Evolutionary conservation across 169 alveolate genomes (phyloP).

Genomic region (Blepharisma undulans): DNA sequence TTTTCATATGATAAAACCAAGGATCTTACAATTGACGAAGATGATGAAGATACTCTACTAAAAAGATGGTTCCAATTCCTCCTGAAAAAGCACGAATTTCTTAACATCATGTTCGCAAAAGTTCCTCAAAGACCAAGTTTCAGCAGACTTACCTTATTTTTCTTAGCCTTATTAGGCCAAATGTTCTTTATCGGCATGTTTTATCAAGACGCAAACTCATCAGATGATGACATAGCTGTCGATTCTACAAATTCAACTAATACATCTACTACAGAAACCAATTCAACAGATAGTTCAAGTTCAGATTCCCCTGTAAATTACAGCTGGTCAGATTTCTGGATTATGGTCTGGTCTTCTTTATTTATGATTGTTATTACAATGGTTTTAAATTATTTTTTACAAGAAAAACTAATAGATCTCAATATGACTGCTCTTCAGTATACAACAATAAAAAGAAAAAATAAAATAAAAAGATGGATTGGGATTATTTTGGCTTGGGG

Average conservation of each 20-base stretch:
- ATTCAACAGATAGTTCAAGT: background rate
- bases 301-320: background rate
- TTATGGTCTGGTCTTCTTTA: background rate
- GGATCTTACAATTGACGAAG: background rate
- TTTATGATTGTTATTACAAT: background rate
- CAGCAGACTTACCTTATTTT: background rate
- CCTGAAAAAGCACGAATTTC: background rate
- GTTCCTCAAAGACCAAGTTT: background rate
- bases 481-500: background rate
- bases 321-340: background rate
- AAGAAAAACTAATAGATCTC: background rate
- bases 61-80: background rate
- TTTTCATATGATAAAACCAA: background rate
- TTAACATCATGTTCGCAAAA: background rate
- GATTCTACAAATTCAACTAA: background rate
- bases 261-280: background rate
- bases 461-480: background rate
- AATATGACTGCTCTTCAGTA: background rate
- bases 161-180: background rate
- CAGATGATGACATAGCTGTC: background rate
- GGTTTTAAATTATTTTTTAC: background rate
- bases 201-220: background rate
- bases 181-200: slow-evolving; percentile 14
- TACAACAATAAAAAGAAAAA: background rate
- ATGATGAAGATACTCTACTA: background rate